Conservation (phyloP, 225 moss, liverwort and hornwort genomes). For the Pseudoscleropodium purum region DNA sequence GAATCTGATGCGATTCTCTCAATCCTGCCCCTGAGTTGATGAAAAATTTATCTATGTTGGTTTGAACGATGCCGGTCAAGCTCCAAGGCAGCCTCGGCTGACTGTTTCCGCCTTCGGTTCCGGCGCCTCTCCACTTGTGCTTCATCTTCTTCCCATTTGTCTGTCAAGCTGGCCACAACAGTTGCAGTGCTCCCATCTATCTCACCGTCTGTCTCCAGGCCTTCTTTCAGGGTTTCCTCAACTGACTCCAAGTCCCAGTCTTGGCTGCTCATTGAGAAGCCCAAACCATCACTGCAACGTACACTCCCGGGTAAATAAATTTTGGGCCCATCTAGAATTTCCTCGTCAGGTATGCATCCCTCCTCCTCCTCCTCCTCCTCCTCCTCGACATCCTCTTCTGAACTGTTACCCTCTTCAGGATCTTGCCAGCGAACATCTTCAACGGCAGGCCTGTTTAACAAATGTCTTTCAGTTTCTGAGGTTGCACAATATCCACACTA, state of each 20-base stretch:
- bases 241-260: constrained; percentile 38
- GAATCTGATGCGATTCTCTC: constrained; percentile 1
- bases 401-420: constrained; percentile 9
- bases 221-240: constrained; percentile 3
- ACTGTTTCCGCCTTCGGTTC: constrained; percentile 63
- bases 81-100: constrained; percentile 58
- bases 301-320: constrained; percentile 26
- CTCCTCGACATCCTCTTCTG: not conserved
- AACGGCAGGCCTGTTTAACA: constrained; percentile 5
- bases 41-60: constrained; percentile 22
- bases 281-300: constrained; percentile 11
- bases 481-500: not conserved
- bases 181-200: constrained; percentile 18
- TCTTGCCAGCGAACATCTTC: constrained; percentile 44
- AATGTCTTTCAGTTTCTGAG: not conserved
- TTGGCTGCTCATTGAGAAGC: constrained; percentile 19
- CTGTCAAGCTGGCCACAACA: constrained; percentile 30
- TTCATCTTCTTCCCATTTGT: constrained; percentile 62
- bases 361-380: not conserved
- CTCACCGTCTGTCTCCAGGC: constrained; percentile 8
- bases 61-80: constrained; percentile 52
- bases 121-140: constrained; percentile 68
- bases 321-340: not conserved
- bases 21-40: constrained; percentile 3
- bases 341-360: constrained; percentile 27